Percentiles rank a stretch among this genome's conserved stretches.
Conservation (phyloP, 495 filamentous ascomycete species). For the Trypethelium eluteriae region DNA sequence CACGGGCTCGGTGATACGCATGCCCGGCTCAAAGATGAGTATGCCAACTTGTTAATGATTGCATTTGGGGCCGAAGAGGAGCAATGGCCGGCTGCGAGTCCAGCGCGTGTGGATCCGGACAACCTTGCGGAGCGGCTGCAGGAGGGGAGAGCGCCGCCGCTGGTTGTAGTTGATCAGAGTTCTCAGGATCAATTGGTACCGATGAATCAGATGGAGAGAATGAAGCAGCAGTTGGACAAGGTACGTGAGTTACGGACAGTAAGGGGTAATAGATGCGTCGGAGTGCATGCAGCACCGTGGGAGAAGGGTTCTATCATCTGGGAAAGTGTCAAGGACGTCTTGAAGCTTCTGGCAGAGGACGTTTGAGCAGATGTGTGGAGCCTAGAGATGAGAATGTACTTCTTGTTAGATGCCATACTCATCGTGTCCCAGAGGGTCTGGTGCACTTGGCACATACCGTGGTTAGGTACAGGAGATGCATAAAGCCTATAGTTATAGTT, state of each 20-base stretch:
- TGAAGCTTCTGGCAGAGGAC: not conserved
- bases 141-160: conserved; percentile 12
- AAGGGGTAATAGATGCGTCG: not conserved
- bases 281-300: conserved; percentile 3
- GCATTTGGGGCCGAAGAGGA: conserved; percentile 55
- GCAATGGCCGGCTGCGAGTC: conserved; percentile 49
- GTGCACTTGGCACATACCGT: too few relatives aligned
- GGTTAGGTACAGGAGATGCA: too few relatives aligned
- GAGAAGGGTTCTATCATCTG: not conserved
- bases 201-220: conserved; percentile 43
- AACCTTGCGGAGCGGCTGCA: conserved; percentile 20
- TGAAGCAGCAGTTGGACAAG: conserved; percentile 35
- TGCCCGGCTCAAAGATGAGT: conserved; percentile 34
- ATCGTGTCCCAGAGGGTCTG: too few relatives aligned
- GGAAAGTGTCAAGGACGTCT: conserved; percentile 6
- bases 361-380: not conserved
- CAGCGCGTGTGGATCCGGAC: conserved; percentile 36
- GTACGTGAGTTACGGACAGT: not conserved
- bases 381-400: not conserved
- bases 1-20: conserved; percentile 38
- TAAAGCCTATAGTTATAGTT: too few relatives aligned
- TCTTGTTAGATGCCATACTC: too few relatives aligned
- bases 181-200: conserved; percentile 54
- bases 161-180: conserved; percentile 54
- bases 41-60: conserved; percentile 50